phyloP scores from a whole-genome alignment of 805 yeast species.

The Saturnispora saitoi region DNA sequence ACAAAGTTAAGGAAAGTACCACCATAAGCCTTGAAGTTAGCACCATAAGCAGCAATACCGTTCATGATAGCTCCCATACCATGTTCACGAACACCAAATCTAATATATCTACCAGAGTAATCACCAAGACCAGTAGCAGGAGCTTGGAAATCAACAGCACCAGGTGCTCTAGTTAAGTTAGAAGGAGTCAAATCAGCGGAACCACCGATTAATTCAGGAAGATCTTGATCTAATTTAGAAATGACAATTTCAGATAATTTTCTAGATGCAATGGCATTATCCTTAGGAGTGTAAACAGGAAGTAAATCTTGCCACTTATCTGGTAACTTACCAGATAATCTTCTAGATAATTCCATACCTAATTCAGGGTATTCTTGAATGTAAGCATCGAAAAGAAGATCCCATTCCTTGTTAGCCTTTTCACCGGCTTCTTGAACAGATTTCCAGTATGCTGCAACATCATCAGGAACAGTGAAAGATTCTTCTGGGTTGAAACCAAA shows the following conservation, averaged over 20 bases:
- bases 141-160: constrained; percentile 88
- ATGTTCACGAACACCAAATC: constrained; percentile 99
- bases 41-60: constrained; percentile 90
- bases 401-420: constrained; percentile 69
- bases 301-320: constrained; percentile 66
- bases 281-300: constrained; percentile 73
- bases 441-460: constrained; percentile 65
- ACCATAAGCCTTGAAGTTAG: constrained; percentile 83
- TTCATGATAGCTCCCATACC: constrained; percentile 98
- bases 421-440: constrained; percentile 54
- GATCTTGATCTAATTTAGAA: constrained; percentile 44
- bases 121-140: constrained; percentile 72
- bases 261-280: constrained; percentile 86
- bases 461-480: constrained; percentile 70
- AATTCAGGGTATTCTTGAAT: constrained; percentile 60
- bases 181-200: constrained; percentile 98
- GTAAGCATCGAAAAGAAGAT: constrained; percentile 53
- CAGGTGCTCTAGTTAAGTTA: constrained; percentile 82
- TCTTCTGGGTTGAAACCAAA: constrained; percentile 86
- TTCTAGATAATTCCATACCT: constrained; percentile 73
- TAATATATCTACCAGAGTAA: constrained; percentile 85
- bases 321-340: constrained; percentile 74
- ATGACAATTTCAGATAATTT: constrained; percentile 82
- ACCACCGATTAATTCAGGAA: constrained; percentile 94
- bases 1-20: constrained; percentile 96